A percentile compares a stretch with the other conserved stretches of the same genome.
These are phyloP conservation scores for Barnettozyma sp. DNA, from an alignment of 805 yeast genomes.

Conservation along the genomic window DNA sequence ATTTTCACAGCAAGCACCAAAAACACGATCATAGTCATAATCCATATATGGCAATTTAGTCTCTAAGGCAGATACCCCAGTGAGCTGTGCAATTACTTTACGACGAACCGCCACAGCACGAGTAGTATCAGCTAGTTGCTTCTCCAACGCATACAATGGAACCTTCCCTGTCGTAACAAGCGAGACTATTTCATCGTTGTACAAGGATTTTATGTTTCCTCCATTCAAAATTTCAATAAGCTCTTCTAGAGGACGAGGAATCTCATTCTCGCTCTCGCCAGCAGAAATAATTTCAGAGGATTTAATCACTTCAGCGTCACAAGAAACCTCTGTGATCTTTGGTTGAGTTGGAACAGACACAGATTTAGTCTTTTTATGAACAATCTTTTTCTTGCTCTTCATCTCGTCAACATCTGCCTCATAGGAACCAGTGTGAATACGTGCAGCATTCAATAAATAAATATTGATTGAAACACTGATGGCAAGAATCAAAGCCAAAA, in stretches of 20 bases:
- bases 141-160: constrained; percentile 91
- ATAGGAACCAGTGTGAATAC: constrained; percentile 44
- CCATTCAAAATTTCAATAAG: constrained; percentile 55
- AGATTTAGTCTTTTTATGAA: constrained; percentile 27
- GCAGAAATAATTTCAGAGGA: constrained; percentile 25
- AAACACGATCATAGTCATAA: constrained; percentile 92
- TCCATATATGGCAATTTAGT: constrained; percentile 69
- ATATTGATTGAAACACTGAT: constrained; percentile 75
- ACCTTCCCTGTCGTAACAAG: constrained; percentile 70
- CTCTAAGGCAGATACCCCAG: constrained; percentile 75
- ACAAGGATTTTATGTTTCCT: constrained; percentile 61
- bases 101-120: constrained; percentile 95
- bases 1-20: constrained; percentile 98
- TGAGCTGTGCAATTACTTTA: constrained; percentile 77
- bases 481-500: constrained; percentile 63
- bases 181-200: constrained; percentile 65
- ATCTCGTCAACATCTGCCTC: constrained; percentile 19
- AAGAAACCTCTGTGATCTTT: constrained; percentile 7
- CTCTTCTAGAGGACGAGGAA: constrained; percentile 54
- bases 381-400: constrained; percentile 23
- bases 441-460: constrained; percentile 81
- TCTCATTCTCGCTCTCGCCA: constrained; percentile 32
- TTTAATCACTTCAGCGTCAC: constrained; percentile 16
- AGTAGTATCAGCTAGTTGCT: constrained; percentile 78
- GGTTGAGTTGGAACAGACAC: constrained; percentile 27